A percentile compares a stretch with the other conserved stretches of the same genome.
Conservation (phyloP, 192 early-diverging fungal species). For the Coemansia sp. region DNA sequence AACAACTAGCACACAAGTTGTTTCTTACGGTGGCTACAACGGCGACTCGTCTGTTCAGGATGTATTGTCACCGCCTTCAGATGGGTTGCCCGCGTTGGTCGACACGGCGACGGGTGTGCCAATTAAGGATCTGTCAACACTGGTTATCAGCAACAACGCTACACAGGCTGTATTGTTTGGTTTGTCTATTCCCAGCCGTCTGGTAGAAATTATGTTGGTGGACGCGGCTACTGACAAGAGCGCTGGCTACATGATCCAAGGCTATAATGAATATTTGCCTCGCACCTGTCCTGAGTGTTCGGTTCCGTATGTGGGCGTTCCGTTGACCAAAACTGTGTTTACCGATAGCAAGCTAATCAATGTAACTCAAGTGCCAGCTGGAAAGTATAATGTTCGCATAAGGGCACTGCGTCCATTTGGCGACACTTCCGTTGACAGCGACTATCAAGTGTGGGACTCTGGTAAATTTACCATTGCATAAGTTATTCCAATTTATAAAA, state of each 20-base stretch:
- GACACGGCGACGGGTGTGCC: conserved; percentile 3
- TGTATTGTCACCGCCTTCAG: conserved; percentile 17
- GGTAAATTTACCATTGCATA: conserved; percentile 23
- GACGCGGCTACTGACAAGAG: conserved; percentile 15
- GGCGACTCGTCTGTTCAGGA: conserved; percentile 35
- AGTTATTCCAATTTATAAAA: neutral
- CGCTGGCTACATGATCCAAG: conserved; percentile 26
- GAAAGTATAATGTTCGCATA: conserved; percentile 34
- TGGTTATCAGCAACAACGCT: conserved; percentile 10
- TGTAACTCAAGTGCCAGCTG: conserved; percentile 17
- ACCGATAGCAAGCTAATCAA: conserved; percentile 16
- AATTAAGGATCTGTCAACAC: conserved; percentile 14
- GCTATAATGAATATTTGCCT: conserved; percentile 17
- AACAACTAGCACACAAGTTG: conserved; percentile 3
- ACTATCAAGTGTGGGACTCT: conserved; percentile 52
- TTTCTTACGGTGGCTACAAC: conserved; percentile 52
- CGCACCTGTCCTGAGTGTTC: conserved; percentile 19
- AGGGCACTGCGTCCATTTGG: conserved; percentile 45
- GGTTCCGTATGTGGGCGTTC: neutral
- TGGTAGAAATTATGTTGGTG: conserved; percentile 19
- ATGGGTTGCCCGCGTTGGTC: conserved; percentile 18
- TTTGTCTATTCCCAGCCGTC: conserved; percentile 29
- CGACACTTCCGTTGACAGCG: conserved; percentile 15
- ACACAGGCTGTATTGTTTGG: neutral
- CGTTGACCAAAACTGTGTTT: conserved; percentile 10